phyloP scores from a whole-genome alignment of 352 stramenopile genomes.

The Phytopythium litorale region DNA sequence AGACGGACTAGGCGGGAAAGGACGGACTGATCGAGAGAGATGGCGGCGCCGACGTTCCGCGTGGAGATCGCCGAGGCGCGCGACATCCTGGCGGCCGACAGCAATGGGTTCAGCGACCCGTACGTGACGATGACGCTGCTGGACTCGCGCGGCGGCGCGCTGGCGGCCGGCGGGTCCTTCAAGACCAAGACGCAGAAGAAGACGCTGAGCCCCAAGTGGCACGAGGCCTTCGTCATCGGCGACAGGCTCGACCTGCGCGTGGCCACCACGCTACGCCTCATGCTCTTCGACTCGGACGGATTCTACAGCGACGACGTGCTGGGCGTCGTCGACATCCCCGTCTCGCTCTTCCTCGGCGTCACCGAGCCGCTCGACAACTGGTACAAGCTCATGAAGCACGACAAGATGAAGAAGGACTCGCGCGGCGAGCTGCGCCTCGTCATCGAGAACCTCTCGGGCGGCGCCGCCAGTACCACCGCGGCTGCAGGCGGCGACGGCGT shows the following conservation, averaged over 20 bases:
- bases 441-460: conserved; percentile 22
- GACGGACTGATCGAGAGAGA: background rate
- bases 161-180: conserved; percentile 43
- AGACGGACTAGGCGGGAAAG: background rate
- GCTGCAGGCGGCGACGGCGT: conserved; percentile 3
- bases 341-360: conserved; percentile 43
- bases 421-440: conserved; percentile 55
- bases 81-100: conserved; percentile 60
- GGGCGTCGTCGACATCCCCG: conserved; percentile 67
- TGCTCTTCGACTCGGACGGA: conserved; percentile 52
- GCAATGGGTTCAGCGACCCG: conserved; percentile 63
- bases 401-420: conserved; percentile 75
- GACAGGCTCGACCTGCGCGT: conserved; percentile 60
- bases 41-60: conserved; percentile 13
- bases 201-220: conserved; percentile 54
- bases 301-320: conserved; percentile 63
- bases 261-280: conserved; percentile 53
- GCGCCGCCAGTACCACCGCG: conserved; percentile 3
- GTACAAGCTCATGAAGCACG: conserved; percentile 57
- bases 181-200: conserved; percentile 74
- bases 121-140: conserved; percentile 71
- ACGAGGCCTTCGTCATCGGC: conserved; percentile 59
- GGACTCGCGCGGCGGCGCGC: conserved; percentile 42
- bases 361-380: conserved; percentile 52
- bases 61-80: conserved; percentile 62